Percentiles rank a stretch among this genome's conserved stretches.
Conservation (phyloP, 1,139 yeast species). For the Nematodospora anomalae region DNA sequence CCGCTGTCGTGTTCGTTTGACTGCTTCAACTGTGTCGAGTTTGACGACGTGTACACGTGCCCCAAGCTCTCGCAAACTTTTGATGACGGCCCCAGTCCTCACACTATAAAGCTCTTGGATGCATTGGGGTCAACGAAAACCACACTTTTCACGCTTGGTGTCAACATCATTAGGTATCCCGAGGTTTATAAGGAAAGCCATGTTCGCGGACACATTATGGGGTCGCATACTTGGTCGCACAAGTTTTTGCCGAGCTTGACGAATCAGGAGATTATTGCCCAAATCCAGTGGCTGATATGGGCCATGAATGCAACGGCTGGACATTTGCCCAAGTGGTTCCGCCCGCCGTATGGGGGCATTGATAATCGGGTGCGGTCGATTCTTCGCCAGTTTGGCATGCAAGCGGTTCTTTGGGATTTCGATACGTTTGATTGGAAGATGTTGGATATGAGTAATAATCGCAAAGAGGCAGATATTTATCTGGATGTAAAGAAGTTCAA, state of each 20-base stretch:
- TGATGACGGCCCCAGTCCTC: constrained; percentile 90
- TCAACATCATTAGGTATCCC: constrained; percentile 75
- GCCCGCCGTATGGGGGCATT: constrained; percentile 96
- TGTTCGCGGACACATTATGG: constrained; percentile 72
- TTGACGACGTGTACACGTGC: constrained; percentile 78
- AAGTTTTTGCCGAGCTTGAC: constrained; percentile 73
- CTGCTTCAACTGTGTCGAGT: constrained; percentile 75
- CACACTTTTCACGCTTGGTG: constrained; percentile 85
- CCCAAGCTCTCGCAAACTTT: constrained; percentile 78
- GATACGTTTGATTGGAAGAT: constrained; percentile 93
- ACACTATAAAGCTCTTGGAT: constrained; percentile 59
- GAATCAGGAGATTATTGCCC: constrained; percentile 83
- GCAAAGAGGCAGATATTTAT: constrained; percentile 52
- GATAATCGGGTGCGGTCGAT: constrained; percentile 84
- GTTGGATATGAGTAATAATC: constrained; percentile 31
- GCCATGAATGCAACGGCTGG: constrained; percentile 94
- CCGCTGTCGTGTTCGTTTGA: constrained; percentile 76
- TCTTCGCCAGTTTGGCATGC: constrained; percentile 82
- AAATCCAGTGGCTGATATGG: constrained; percentile 94
- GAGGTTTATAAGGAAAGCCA: constrained; percentile 62
- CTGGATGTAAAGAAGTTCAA: constrained; percentile 58
- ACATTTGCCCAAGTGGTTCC: constrained; percentile 87
- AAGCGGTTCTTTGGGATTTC: constrained; percentile 85
- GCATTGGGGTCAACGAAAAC: constrained; percentile 47
- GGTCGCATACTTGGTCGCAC: constrained; percentile 93